These are phyloP conservation scores for Solanum neorickii DNA, from an alignment of 257 asterid species.

Conservation along the genomic window DNA sequence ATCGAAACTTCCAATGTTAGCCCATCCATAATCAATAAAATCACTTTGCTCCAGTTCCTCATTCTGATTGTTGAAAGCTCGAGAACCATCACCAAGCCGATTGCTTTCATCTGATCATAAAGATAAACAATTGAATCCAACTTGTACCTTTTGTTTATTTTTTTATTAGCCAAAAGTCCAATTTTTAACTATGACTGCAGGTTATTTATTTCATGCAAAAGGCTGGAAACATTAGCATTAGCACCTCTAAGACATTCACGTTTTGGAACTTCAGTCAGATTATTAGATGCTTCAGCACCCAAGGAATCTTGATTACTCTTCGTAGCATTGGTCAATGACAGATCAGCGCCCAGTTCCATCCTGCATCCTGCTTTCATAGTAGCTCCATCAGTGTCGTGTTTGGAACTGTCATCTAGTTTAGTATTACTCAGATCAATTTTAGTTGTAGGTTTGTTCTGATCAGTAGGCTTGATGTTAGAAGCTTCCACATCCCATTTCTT, in stretches of 20 bases:
- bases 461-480: conserved; percentile 18
- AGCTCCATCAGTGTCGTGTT: conserved; percentile 21
- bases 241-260: conserved; percentile 28
- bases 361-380: conserved; percentile 17
- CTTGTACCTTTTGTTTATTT: not conserved
- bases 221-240: not conserved
- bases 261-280: conserved; percentile 15
- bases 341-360: conserved; percentile 28
- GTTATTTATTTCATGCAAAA: not conserved
- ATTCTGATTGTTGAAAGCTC: conserved; percentile 38
- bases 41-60: conserved; percentile 55
- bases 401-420: conserved; percentile 24
- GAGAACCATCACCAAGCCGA: conserved; percentile 32
- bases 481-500: conserved; percentile 39
- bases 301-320: conserved; percentile 21
- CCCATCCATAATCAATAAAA: conserved; percentile 78
- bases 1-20: conserved; percentile 79
- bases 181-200: not conserved
- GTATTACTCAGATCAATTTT: conserved; percentile 16
- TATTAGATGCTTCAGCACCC: conserved; percentile 18
- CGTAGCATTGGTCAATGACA: conserved; percentile 28
- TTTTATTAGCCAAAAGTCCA: not conserved
- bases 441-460: conserved; percentile 28
- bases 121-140: conserved; percentile 2
- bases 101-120: conserved; percentile 33